Evolutionary conservation across 768 basidiomycete genomes (phyloP).

Genomic region (Jaapia argillacea): DNA sequence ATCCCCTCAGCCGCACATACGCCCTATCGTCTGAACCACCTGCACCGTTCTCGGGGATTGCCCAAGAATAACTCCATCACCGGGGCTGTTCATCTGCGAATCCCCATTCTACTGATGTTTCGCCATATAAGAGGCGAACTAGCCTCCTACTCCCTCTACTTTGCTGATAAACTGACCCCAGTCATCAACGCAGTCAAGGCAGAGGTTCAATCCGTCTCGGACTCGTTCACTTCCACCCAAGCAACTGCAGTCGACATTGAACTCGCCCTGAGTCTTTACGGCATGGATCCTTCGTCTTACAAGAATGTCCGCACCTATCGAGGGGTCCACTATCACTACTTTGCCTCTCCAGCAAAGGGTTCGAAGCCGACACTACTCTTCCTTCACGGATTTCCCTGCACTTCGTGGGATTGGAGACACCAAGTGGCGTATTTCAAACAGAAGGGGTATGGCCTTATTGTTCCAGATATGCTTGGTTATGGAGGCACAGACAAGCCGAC

Average conservation of each 20-base stretch:
- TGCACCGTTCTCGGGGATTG: no score
- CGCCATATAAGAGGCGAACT: background rate
- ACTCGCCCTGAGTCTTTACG: constrained; percentile 5
- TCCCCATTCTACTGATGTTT: no score
- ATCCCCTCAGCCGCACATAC: no score
- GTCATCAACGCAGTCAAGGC: background rate
- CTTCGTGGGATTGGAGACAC: constrained; percentile 1
- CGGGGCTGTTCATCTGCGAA: no score
- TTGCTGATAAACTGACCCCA: background rate
- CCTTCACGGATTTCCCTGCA: constrained; percentile 9
- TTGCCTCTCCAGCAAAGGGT: background rate
- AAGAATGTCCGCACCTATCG: constrained; percentile 2
- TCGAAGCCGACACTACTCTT: constrained; percentile 6
- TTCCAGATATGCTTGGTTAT: constrained; percentile 37
- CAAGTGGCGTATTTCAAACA: constrained; percentile 24
- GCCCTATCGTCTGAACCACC: no score
- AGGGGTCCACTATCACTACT: constrained; percentile 8
- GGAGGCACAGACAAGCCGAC: constrained; percentile 36
- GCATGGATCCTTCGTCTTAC: constrained; percentile 5
- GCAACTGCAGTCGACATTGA: background rate
- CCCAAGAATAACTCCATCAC: no score
- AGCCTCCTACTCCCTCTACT: background rate
- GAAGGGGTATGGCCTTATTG: constrained; percentile 32
- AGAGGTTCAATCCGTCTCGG: background rate
- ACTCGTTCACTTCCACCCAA: background rate